Base-by-base conservation (phyloP, 208 protist genomes). In the Wallacemonas sp. region DNA sequence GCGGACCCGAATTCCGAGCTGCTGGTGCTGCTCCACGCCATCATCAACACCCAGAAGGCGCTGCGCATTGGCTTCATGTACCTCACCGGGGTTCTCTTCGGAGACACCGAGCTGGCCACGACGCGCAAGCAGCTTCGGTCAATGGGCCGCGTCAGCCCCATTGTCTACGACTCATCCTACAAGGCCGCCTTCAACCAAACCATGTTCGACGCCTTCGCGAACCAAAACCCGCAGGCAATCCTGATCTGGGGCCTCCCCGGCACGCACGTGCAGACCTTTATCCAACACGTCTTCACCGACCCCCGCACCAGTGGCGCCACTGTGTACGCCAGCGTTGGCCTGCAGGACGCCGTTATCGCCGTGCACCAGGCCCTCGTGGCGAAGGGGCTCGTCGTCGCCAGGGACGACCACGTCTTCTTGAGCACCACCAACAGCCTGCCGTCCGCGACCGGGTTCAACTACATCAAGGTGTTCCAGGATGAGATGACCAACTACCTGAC, bases 1-100 rank as follows among this genome's bases (percentile, higher is more conserved):
- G 47, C 70, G 2, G 79, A 86, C 8, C 72, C 79, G 17, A 44
- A 54, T 14, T 34, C 68, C 0, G 83, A 77, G 62, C 54, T 89
- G 30, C 21, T 70, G 19, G 61, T 72, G 44, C 33, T 85, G 16
- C 16, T 87, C 8, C 23, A 55, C 24, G 68, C 79, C 62, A 56
- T 69, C 17, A 3, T 78, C 21, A 74, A 65, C 34, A 34, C n/a
- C 0, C 55, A 83, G 16, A 65, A 67, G 17, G 58, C 61, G 17
- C 43, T 67, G 1, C 75, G 75, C 46, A 43, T 89, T 4, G 80
- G 68, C 38, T 87, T 85, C 52, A 90, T 87, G 80, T 81, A 83
- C 70, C 65, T 87, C 52, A 57, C 55, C 8, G 64, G 52, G n/a
- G 44, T 76, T 0, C 32, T 49, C 9, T 77, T 80, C 52, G 77